Conservation (phyloP, 108 stramenopile species). For the Cyclostephanos tholiformis region DNA sequence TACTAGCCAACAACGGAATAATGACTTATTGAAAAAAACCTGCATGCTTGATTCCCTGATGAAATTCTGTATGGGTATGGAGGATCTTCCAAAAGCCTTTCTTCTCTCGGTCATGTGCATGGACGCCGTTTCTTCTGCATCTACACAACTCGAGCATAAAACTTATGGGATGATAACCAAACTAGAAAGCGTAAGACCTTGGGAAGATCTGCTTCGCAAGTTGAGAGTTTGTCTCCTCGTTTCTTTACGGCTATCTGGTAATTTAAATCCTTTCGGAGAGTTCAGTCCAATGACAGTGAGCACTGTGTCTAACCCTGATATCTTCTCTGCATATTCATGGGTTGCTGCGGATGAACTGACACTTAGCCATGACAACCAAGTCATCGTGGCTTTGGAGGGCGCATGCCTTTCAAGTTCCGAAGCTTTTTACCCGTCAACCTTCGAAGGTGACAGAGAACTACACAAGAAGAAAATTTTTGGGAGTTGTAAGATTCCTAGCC, state of each 20-base stretch:
- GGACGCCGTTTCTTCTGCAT: conserved; percentile 60
- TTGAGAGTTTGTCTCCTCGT: conserved; percentile 75
- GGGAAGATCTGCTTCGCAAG: conserved; percentile 71
- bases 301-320: conserved; percentile 51
- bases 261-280: conserved; percentile 60
- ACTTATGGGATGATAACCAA: conserved; percentile 69
- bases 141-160: conserved; percentile 60
- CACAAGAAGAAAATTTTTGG: conserved; percentile 30
- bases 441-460: conserved; percentile 51
- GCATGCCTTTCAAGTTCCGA: conserved; percentile 62
- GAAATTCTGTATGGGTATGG: conserved; percentile 61
- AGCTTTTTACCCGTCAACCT: conserved; percentile 67
- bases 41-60: conserved; percentile 52
- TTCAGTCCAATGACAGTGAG: conserved; percentile 65
- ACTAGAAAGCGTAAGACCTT: conserved; percentile 42
- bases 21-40: conserved; percentile 21
- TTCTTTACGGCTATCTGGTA: conserved; percentile 59
- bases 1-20: conserved; percentile 28
- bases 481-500: conserved; percentile 33
- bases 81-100: conserved; percentile 75
- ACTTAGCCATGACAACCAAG: conserved; percentile 72
- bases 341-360: conserved; percentile 74
- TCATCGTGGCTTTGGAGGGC: conserved; percentile 59
- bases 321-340: conserved; percentile 81
- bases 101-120: conserved; percentile 67